Base-by-base conservation (phyloP, 768 basidiomycete species). In the Cystobasidiopsis lactophilus region DNA sequence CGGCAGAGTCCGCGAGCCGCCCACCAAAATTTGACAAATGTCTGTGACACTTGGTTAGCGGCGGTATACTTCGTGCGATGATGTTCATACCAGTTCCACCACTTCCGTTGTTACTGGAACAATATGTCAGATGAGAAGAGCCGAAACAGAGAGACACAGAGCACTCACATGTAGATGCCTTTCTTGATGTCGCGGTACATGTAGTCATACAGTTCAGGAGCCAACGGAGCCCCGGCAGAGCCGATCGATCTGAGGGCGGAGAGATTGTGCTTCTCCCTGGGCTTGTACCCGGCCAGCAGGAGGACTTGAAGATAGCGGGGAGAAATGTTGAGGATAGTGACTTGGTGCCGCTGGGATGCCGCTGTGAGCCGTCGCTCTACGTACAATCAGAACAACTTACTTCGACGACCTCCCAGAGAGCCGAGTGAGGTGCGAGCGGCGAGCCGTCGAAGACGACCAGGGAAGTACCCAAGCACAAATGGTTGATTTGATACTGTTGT, bases 1-100 rank as follows among this genome's bases (percentile, higher is more conserved):
- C 2, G 63, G 58, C 1, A 59, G 27, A 3, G 40, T 40, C 14
- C 50, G 50, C 0, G 31, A 47, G 10, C 53, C 57, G 11, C 57
- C 57, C 38, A 63, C 50, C 40, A 63, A 62, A 3, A 58, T 56
- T 19, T 46, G 41, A 53, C 62, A 63, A 44, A 62, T 57, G 53
- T 57, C 30, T 7, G n/a, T n/a, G 13, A 33, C 13, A 27, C 18
- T 30, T 23, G 39, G 43, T 30, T n/a, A 50, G 31, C 10, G 14
- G 41, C 23, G 38, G 21, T 3, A 1, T 16, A 7, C n/a, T 5
- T 11, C 11, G 19, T 24, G 37, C 21, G 35, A 33, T 1, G 7
- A 13, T 11, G 14, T 5, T 31, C 29, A 53, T 52, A 26, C 60
- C 62, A 3, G 62, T 63, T 30, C 62, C 62, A 2, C 62, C 62